phyloP scores from a whole-genome alignment of 306 rosid species.

The Quercus parvula region DNA sequence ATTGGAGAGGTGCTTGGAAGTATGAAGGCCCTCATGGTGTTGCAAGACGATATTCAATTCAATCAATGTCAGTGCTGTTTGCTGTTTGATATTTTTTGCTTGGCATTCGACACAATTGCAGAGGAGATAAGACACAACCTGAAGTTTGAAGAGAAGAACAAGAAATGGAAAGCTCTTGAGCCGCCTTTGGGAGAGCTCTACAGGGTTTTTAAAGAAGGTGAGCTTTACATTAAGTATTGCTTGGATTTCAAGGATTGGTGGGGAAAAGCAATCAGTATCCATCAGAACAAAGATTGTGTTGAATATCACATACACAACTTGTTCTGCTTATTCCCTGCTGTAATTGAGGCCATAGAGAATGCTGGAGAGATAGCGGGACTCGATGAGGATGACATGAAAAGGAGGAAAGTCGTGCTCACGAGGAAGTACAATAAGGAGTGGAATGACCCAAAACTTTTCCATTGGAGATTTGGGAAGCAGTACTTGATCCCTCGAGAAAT shows the following conservation, averaged over 20 bases:
- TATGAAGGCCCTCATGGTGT: slow-evolving; percentile 74
- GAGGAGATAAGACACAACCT: slow-evolving; percentile 72
- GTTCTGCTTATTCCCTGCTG: slow-evolving; percentile 67
- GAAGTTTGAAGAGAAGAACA: slow-evolving; percentile 63
- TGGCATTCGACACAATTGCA: slow-evolving; percentile 75
- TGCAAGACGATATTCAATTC: slow-evolving; percentile 75
- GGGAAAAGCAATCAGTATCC: slow-evolving; percentile 60
- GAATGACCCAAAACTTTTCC: slow-evolving; percentile 79
- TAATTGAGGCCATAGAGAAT: slow-evolving; percentile 74
- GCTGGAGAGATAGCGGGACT: slow-evolving; percentile 73
- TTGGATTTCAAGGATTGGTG: slow-evolving; percentile 74
- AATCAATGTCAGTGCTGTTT: slow-evolving; percentile 66
- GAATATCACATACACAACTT: slow-evolving; percentile 84
- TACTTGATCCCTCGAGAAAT: slow-evolving; percentile 72
- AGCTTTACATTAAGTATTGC: slow-evolving; percentile 64
- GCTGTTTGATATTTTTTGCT: slow-evolving; percentile 50
- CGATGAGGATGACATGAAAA: slow-evolving; percentile 63
- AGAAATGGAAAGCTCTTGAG: slow-evolving; percentile 86
- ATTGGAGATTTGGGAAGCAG: slow-evolving; percentile 90
- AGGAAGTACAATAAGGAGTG: slow-evolving; percentile 73
- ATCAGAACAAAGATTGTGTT: slow-evolving; percentile 60
- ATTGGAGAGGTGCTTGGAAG: slow-evolving; percentile 95
- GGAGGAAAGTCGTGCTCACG: slow-evolving; percentile 51
- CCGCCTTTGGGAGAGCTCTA: slow-evolving; percentile 66
- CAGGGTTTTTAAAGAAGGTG: slow-evolving; percentile 78